phyloP scores from a whole-genome alignment of 768 basidiomycete species.

The Panaeolus cyanescens region DNA sequence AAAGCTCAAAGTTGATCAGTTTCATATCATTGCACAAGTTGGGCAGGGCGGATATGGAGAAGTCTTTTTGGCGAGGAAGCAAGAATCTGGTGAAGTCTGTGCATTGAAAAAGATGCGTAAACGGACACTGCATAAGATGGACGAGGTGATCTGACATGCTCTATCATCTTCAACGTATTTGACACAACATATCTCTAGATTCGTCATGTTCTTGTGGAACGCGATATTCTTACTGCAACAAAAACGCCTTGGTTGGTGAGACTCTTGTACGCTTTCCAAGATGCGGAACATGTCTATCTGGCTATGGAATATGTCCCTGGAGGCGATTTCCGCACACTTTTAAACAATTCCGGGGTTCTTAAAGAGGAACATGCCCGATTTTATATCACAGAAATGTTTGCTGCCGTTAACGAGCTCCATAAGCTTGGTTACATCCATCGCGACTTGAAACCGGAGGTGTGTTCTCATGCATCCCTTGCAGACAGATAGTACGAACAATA shows the following conservation, averaged over 20 bases:
- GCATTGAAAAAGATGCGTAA: slow-evolving; percentile 98
- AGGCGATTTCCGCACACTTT: slow-evolving; percentile 95
- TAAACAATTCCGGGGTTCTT: slow-evolving; percentile 97
- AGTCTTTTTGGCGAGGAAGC: slow-evolving; percentile 93
- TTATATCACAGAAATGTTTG: slow-evolving; percentile 99
- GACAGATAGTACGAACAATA: not conserved
- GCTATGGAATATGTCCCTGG: slow-evolving; percentile 99
- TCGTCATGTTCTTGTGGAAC: slow-evolving; percentile 96
- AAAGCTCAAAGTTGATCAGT: slow-evolving; percentile 91
- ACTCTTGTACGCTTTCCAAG: slow-evolving; percentile 96
- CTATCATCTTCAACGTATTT: not conserved
- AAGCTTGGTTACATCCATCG: slow-evolving; percentile 98
- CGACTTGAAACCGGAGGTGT: slow-evolving; percentile 95
- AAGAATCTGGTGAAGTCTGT: slow-evolving; percentile 94
- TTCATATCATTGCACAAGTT: slow-evolving; percentile 98
- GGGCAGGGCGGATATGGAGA: slow-evolving; percentile 99
- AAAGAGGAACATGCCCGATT: slow-evolving; percentile 97
- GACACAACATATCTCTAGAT: slow-evolving; percentile 49
- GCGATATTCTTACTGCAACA: slow-evolving; percentile 96
- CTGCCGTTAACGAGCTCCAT: slow-evolving; percentile 90
- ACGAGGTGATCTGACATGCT: slow-evolving; percentile 62
- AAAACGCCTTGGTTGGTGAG: slow-evolving; percentile 97
- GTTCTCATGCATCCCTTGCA: slow-evolving; percentile 14
- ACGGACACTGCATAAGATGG: slow-evolving; percentile 95
- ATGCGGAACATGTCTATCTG: slow-evolving; percentile 86